Base-by-base conservation (phyloP, 352 stramenopile genomes). In the Globisporangium rhizosaccharum region DNA sequence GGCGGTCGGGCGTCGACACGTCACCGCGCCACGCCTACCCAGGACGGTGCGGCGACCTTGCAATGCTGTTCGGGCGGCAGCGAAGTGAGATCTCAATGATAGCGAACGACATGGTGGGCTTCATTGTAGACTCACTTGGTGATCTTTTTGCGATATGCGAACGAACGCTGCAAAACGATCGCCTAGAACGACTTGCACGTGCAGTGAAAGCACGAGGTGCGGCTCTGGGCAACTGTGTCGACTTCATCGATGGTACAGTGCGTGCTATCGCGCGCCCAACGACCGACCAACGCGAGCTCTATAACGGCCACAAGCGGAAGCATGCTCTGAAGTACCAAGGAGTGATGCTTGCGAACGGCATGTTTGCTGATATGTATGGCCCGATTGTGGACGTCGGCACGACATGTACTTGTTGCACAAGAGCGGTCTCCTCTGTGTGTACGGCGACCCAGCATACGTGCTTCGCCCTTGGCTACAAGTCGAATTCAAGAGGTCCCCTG, bases 271-370 rank as follows among this genome's bases (percentile, higher is more conserved):
- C 44, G 8, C 44, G 44, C 11, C 44, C 44, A 10, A 49, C 44
- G 9, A 25, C 44, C 11, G 18, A 49, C 18, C 44, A 49, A 25
- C 18, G 44, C 44, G 44, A 49, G n/a, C n/a, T 66, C 2, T 68
- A 66, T 17, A 75, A 69, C 26, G 63, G 60, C 6, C 63, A 74
- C 28, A 68, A 68, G 42, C 33, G 63, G 6, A 68, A 73, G 39
- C 53, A 70, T 37, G 50, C 53, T 0, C 57, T 74, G 1, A 66
- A 68, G 33, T 74, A 58, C 9, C 67, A 74, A 28, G 62, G 46
- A 1, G 28, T 68, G n/a, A 39, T 55, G 36, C 44, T 58, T 2
- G 48, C 67, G 10, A 53, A 71, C 55, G 63, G 63, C 12, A 42
- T 67, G 20, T 68, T 71, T 30, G 37, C 12, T 1, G 60, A 72